These are phyloP conservation scores for Aspergillus niger DNA, from an alignment of 2,329 filamentous ascomycete species.

Conservation along the genomic window DNA sequence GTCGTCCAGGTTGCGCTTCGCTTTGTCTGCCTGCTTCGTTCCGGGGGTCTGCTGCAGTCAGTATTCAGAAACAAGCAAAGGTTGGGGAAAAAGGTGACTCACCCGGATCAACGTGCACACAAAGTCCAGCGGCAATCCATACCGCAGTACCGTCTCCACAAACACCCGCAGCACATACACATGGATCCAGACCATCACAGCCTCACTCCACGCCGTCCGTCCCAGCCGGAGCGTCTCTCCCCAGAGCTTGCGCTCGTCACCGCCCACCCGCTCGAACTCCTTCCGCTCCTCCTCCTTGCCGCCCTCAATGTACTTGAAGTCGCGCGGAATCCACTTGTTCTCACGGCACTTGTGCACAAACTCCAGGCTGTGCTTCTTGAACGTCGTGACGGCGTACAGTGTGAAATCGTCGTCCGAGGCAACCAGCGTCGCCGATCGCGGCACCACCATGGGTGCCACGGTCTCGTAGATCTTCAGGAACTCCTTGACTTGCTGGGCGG, in stretches of 20 bases:
- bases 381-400: conserved; percentile 84
- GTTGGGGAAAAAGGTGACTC: conserved; percentile 35
- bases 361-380: conserved; percentile 86
- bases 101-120: conserved; percentile 84
- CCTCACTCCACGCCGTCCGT: conserved; percentile 92
- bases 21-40: conserved; percentile 77
- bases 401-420: conserved; percentile 87
- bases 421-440: conserved; percentile 77
- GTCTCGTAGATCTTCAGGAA: conserved; percentile 90
- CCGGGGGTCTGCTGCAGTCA: conserved; percentile 63
- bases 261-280: conserved; percentile 78
- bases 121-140: conserved; percentile 88
- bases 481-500: conserved; percentile 76
- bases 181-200: conserved; percentile 94
- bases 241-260: conserved; percentile 89
- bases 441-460: conserved; percentile 86
- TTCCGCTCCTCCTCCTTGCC: conserved; percentile 85
- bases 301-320: conserved; percentile 90
- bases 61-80: neutral
- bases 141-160: conserved; percentile 96
- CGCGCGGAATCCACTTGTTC: conserved; percentile 89
- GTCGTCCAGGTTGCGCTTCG: conserved; percentile 75
- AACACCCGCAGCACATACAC: conserved; percentile 89
- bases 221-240: conserved; percentile 85
- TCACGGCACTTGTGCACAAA: conserved; percentile 92